These are phyloP conservation scores for Cadophora gregata DNA, from an alignment of 2,329 filamentous ascomycete species.

Conservation along the genomic window DNA sequence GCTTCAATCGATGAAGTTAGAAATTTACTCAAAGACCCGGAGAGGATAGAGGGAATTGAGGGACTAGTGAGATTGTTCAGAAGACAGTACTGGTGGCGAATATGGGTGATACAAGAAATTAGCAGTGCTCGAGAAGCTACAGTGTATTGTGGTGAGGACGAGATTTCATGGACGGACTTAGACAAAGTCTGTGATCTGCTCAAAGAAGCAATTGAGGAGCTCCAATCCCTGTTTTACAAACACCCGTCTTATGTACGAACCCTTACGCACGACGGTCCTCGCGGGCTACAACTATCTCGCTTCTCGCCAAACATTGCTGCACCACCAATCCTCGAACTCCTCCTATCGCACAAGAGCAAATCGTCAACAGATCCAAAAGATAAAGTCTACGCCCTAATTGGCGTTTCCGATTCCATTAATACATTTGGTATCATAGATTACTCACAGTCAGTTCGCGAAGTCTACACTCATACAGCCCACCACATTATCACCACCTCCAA, in stretches of 20 bases:
- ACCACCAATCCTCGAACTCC: slow-evolving; percentile 38
- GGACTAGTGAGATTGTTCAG: slow-evolving; percentile 47
- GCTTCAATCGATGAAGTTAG: slow-evolving; percentile 23
- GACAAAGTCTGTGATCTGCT: slow-evolving; percentile 36
- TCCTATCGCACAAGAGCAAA: slow-evolving; percentile 41
- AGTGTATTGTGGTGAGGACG: slow-evolving; percentile 48
- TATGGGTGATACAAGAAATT: slow-evolving; percentile 53
- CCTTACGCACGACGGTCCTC: slow-evolving; percentile 35
- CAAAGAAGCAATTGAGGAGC: slow-evolving; percentile 24
- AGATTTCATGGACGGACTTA: slow-evolving; percentile 47
- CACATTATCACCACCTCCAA: slow-evolving; percentile 36
- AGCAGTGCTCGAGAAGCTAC: slow-evolving; percentile 44
- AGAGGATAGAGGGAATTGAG: slow-evolving; percentile 35
- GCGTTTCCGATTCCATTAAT: slow-evolving; percentile 34
- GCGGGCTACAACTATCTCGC: slow-evolving; percentile 36
- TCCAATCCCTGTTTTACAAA: slow-evolving; percentile 32
- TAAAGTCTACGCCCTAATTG: slow-evolving; percentile 42
- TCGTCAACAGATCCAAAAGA: slow-evolving; percentile 41
- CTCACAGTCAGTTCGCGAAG: slow-evolving; percentile 30
- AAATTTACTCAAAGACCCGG: slow-evolving; percentile 26
- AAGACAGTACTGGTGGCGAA: slow-evolving; percentile 48
- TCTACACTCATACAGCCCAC: slow-evolving; percentile 37
- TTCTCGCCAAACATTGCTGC: slow-evolving; percentile 26
- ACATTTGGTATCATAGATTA: slow-evolving; percentile 39
- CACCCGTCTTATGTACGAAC: slow-evolving; percentile 32